Base-by-base conservation (phyloP, 1,284 basidiomycete species). In the Ganoderma sinense region DNA sequence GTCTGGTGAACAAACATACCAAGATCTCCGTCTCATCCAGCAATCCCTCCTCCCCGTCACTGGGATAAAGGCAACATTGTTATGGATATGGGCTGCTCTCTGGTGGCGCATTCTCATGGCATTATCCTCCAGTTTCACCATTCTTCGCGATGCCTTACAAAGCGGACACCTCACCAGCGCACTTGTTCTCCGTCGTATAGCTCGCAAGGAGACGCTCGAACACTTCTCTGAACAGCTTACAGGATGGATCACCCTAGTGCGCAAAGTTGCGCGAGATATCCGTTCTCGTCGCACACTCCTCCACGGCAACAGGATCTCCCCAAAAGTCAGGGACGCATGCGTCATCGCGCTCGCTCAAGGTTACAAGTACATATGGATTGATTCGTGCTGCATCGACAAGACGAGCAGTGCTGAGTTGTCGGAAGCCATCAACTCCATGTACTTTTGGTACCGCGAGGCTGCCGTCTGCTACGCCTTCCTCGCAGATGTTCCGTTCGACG, bases 301-400 rank as follows among this genome's bases (percentile, higher is more conserved):
- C 39, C 36, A 60, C 36, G 58, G 58, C 20, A 60, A 60, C 36
- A 60, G 20, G 58, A 60, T 60, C 36, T 60, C 33, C 39, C 40
- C 40, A 2, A 55, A 69, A 51, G 58, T 65, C 59, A 20, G 55
- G 18, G 23, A 51, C 7, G 58, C 41, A 3, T 59, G 53, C 36
- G 36, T 36, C 16, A 18, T 60, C 20, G 64, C 65, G 0, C 33
- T 55, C 5, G 40, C 29, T 13, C 48, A 65, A 26, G 41, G 66
- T 2, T 58, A 55, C 51, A 33, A 39, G 11, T 66, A 41, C 36
- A 48, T 70, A 20, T 70, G 69, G 65, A 65, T 67, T n/a, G 69
- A 70, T 18, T 55, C 64, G 2, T 69, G 64, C 41, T 69, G 64
- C 60, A 45, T 69, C 53, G 64, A 55, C 64, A 64, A 48, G 23